phyloP scores from a whole-genome alignment of 179 eudicot species.

The Silene noctiflora region DNA sequence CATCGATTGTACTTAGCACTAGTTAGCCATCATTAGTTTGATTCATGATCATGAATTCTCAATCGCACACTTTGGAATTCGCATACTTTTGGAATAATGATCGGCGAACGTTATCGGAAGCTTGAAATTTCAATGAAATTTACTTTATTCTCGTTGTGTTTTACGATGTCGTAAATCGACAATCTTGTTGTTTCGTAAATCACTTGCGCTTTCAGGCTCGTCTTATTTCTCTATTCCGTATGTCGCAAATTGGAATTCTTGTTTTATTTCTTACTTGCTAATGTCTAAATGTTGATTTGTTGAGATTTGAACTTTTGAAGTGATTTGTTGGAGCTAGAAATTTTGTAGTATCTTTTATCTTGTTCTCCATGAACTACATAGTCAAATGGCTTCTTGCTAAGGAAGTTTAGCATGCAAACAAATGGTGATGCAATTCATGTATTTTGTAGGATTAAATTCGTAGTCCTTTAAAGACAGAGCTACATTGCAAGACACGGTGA shows the following conservation, averaged over 20 bases:
- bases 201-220: too few relatives aligned
- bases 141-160: background rate
- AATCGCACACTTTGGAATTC: background rate
- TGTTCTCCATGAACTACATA: background rate
- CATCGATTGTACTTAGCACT: background rate
- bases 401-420: background rate
- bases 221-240: too few relatives aligned
- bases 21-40: background rate
- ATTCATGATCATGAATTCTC: background rate
- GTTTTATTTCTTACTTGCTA: background rate
- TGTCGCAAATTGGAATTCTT: too few relatives aligned
- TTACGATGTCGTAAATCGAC: background rate
- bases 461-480: slow-evolving; percentile 13
- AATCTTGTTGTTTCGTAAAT: background rate
- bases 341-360: background rate
- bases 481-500: slow-evolving; percentile 16
- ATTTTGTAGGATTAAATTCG: slow-evolving; percentile 11
- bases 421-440: slow-evolving; percentile 11
- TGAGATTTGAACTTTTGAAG: background rate
- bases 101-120: background rate
- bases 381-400: background rate
- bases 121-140: background rate
- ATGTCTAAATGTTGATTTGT: background rate
- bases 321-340: background rate
- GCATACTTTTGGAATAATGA: background rate